Evolutionary conservation across 306 rosid species (phyloP).

Genomic region (Pyrus betulifolia): DNA sequence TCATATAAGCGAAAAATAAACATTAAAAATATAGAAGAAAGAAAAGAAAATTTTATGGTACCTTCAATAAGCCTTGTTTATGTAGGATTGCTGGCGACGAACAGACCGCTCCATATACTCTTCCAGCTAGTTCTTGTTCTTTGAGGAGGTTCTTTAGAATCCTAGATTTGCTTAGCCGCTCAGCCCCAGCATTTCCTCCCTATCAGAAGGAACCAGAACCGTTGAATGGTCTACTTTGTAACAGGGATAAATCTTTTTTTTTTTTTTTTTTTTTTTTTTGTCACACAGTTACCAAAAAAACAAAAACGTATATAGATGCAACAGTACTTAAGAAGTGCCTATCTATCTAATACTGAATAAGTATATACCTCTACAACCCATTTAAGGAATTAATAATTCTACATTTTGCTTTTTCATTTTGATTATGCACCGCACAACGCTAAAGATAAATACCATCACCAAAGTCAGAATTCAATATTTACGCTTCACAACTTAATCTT

Average conservation of each 20-base stretch:
- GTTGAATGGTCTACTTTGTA: not conserved
- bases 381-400: not conserved
- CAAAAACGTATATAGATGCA: not conserved
- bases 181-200: constrained; percentile 66
- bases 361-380: no score
- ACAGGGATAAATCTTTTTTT: not conserved
- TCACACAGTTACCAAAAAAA: not conserved
- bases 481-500: not conserved
- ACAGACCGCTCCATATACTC: constrained; percentile 68
- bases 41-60: constrained; percentile 14
- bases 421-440: not conserved
- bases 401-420: not conserved
- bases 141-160: constrained; percentile 72
- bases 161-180: constrained; percentile 62
- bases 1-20: not conserved
- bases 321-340: not conserved
- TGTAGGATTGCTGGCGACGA: constrained; percentile 62
- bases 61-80: constrained; percentile 83
- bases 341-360: no score
- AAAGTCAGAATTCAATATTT: not conserved
- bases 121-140: constrained; percentile 63
- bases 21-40: not conserved
- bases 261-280: not conserved
- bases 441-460: not conserved
- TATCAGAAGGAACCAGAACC: constrained; percentile 19